Evolutionary conservation across 73 alveolate species (phyloP), one percentile per base, ranked within the genome.

Genomic region (Stentor roeselii): DNA sequence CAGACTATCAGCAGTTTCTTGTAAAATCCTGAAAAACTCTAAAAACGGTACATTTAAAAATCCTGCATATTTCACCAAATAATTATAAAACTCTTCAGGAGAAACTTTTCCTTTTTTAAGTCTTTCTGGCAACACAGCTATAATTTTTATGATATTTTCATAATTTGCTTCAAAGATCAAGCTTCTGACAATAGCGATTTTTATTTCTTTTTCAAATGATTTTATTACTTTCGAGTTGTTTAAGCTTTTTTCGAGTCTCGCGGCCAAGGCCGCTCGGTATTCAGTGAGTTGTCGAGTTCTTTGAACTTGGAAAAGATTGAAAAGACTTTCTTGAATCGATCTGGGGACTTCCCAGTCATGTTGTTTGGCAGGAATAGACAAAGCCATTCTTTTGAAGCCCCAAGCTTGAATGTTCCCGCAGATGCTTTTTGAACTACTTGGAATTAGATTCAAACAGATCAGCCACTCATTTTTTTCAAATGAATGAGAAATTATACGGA

Each of bases 391-490:
- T 67, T 67, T 21, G 11, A 67, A 32, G 0, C 41, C 80, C 50
- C 37, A 67, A 2, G 42, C 34, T 21, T 67, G 80, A 27, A 67
- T 15, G 34, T n/a, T 30, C 41, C 80, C 80, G 11, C 41, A 67
- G 15, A 67, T 32, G 37, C n/a, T 21, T 2, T 67, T 67, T 1
- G 42, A 27, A 27, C 42, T 21, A 40, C 80, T 67, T 27, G 80
- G 41, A 11, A 2, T 21, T 67, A 67, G 34, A n/a, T 30, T 15
- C 42, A 67, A 0, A 32, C 42, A 14, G 21, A 67, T 11, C 21
- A 67, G 80, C 80, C 80, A 67, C 34, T 67, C 80, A 21, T 40
- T 30, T 15, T 67, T 67, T 14, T 67, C 37, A 67, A 27, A 32
- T 21, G 27, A 0, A 0, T 27, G 27, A 1, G 80, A 21, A 27